Percentiles rank a stretch among this genome's conserved stretches.
Evolutionary conservation across 805 yeast species (phyloP).

Genomic region (Schwanniomyces pseudopolymorphus): DNA sequence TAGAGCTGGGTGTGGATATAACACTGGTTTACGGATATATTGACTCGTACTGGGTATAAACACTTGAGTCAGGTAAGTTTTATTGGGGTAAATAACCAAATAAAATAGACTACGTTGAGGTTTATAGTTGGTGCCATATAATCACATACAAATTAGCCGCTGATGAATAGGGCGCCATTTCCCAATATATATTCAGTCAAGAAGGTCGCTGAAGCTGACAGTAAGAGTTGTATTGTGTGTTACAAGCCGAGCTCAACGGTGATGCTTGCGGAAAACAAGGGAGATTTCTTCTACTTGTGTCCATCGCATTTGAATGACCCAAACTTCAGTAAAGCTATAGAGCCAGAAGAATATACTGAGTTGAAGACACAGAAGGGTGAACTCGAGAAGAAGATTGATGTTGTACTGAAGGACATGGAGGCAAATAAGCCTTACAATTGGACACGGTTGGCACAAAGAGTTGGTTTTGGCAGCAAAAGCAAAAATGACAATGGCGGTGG

Average conservation of each 20-base stretch:
- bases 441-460: constrained; percentile 24
- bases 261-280: constrained; percentile 43
- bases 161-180: constrained; percentile 8
- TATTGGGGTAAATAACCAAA: too few relatives aligned
- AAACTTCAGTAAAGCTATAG: constrained; percentile 42
- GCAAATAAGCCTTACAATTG: constrained; percentile 34
- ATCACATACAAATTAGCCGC: too few relatives aligned
- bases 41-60: too few relatives aligned
- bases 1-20: background rate
- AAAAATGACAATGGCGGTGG: constrained; percentile 4
- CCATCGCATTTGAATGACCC: constrained; percentile 46
- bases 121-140: too few relatives aligned
- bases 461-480: constrained; percentile 6
- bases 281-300: constrained; percentile 56
- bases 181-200: constrained; percentile 43
- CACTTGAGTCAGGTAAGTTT: too few relatives aligned
- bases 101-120: too few relatives aligned
- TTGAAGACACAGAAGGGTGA: constrained; percentile 20
- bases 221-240: constrained; percentile 51
- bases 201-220: constrained; percentile 40
- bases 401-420: constrained; percentile 22
- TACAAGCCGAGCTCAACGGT: constrained; percentile 49
- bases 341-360: constrained; percentile 33
- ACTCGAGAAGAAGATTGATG: constrained; percentile 16
- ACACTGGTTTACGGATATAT: background rate